These are phyloP conservation scores for Leccinum incarnatum DNA, from an alignment of 768 basidiomycete species.

Conservation along the genomic window DNA sequence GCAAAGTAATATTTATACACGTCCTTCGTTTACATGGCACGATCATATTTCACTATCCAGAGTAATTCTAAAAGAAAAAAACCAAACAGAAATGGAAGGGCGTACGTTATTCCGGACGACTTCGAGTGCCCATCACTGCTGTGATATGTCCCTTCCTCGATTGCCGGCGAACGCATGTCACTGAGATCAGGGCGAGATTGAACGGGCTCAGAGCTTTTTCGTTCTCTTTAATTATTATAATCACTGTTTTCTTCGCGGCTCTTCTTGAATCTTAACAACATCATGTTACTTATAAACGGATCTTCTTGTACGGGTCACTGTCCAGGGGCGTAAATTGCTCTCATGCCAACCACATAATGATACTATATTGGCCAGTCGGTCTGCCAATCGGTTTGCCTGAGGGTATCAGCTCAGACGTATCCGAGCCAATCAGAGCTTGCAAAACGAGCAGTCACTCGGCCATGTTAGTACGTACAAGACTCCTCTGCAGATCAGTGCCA, in stretches of 20 bases:
- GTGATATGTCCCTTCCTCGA: not conserved
- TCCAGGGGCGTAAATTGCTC: not conserved
- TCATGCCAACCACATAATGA: not conserved
- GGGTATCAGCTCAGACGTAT: no score
- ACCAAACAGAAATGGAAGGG: not conserved
- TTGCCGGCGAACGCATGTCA: not conserved
- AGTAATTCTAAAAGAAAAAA: not conserved
- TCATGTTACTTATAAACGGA: not conserved
- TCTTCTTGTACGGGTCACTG: not conserved
- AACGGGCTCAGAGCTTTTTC: not conserved
- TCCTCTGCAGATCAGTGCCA: no score
- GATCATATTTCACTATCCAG: not conserved
- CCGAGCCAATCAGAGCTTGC: no score
- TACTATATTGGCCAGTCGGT: not conserved
- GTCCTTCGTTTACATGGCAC: not conserved
- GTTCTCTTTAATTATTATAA: not conserved
- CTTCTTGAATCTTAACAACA: not conserved
- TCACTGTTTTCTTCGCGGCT: not conserved
- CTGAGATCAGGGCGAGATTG: not conserved
- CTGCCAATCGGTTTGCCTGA: no score
- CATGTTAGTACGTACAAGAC: no score
- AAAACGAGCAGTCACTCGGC: no score
- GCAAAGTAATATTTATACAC: not conserved
- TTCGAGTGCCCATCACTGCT: not conserved
- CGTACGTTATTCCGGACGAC: not conserved